Evolutionary conservation across 2,329 filamentous ascomycete genomes (phyloP), one percentile per base, ranked within the genome.

Genomic region (Hypoxylon sp.): DNA sequence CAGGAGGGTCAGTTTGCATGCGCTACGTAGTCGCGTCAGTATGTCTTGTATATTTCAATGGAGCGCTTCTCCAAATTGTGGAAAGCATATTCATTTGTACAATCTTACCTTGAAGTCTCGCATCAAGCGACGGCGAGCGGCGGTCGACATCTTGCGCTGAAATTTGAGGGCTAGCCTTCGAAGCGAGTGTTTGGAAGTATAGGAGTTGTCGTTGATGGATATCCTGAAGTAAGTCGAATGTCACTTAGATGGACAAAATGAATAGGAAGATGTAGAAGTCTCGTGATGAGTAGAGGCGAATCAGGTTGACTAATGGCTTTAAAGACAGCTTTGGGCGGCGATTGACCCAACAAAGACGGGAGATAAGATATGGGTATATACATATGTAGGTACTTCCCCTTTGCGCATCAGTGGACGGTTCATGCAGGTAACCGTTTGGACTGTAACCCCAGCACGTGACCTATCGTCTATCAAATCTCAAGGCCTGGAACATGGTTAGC

Each of bases 1-100:
- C 94, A 8, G 95, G 95, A 78, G 95, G 95, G 76, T 99, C 95
- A 47, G 94, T 98, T 82, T 99, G 95, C 94, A 99, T 99, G 80
- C 95, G 93, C 94, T 97, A 76, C 56, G 58, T 61, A 54, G 65
- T 60, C 46, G 55, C 65, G 62, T 74, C 54, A 72, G 71, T 57
- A 49, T 46, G 15, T n/a, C 13, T 34, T 66, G 15, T 19, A 41
- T 19, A 19, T 4, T 17, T 41, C 8, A n/a, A 41, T 19, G n/a
- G 8, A 50, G n/a, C 37, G 28, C 17, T 48, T 34, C 17, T 48
- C 26, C 22, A 57, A 54, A 51, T 53, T 47, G 46, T 59, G 37
- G 34, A 52, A 57, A 30, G 51, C 34, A 47, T 26, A 44, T 47
- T 48, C 50, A 34, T 54, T 60, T 44, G 51, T 8, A 24, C 22